Conservation (phyloP, 106 monocot species). For the Xerophyta viscosa region DNA sequence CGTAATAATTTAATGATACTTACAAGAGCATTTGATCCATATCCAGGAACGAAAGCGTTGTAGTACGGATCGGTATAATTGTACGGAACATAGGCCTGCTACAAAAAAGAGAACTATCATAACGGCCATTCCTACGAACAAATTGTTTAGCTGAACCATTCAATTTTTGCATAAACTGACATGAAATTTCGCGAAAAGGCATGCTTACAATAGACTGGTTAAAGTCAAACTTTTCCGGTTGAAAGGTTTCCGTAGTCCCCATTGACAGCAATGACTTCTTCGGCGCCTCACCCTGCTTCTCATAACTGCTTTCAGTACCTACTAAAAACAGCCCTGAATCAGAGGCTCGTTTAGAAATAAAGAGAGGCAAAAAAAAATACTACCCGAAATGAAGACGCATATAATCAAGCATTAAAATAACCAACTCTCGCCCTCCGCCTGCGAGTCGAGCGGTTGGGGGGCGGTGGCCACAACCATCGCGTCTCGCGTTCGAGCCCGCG, state of each 20-base stretch:
- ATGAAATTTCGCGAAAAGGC: not conserved
- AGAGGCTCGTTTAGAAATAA: not conserved
- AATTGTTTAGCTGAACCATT: too few relatives aligned
- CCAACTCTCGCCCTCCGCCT: too few relatives aligned
- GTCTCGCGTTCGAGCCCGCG: too few relatives aligned
- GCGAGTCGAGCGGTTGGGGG: too few relatives aligned
- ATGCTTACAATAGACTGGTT: slow-evolving; percentile 53
- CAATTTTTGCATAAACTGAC: not conserved
- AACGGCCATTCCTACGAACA: too few relatives aligned
- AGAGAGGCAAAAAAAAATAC: too few relatives aligned
- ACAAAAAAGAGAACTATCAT: not conserved
- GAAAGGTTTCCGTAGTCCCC: slow-evolving; percentile 37
- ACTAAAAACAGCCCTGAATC: not conserved
- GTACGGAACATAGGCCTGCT: slow-evolving; percentile 46
- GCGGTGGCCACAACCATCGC: too few relatives aligned
- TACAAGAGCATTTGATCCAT: slow-evolving; percentile 46
- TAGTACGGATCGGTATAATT: slow-evolving; percentile 41
- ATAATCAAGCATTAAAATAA: too few relatives aligned
- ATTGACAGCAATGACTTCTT: slow-evolving; percentile 23
- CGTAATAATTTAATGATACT: slow-evolving; percentile 10
- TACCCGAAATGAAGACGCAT: too few relatives aligned
- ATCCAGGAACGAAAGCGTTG: slow-evolving; percentile 34
- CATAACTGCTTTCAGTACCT: slow-evolving; percentile 27
- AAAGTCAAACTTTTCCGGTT: slow-evolving; percentile 35
- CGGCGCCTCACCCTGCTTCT: slow-evolving; percentile 22